Evolutionary conservation across 2,329 filamentous ascomycete species (phyloP).

Genomic region (Ceratocystis variospora): DNA sequence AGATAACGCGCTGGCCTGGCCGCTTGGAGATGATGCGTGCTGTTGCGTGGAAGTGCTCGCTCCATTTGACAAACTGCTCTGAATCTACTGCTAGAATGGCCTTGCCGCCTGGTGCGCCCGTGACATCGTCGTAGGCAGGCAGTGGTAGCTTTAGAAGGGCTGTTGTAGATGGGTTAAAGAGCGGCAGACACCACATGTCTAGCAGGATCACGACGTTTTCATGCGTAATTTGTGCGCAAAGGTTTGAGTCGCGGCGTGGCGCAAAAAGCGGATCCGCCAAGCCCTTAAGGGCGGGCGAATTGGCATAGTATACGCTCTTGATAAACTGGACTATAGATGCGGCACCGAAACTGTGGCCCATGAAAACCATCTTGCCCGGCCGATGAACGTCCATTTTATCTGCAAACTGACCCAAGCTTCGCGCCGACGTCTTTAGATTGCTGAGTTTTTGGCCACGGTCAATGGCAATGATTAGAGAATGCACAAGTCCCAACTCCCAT

Average conservation of each 20-base stretch:
- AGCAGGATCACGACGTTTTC: constrained; percentile 53
- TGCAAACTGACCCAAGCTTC: constrained; percentile 44
- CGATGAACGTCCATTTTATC: constrained; percentile 51
- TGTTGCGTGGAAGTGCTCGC: constrained; percentile 54
- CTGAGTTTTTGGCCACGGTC: constrained; percentile 39
- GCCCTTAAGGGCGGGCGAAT: constrained; percentile 31
- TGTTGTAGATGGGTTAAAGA: constrained; percentile 47
- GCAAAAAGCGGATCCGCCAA: constrained; percentile 47
- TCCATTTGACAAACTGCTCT: constrained; percentile 68
- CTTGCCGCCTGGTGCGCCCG: constrained; percentile 39
- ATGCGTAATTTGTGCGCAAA: constrained; percentile 54
- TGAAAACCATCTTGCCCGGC: constrained; percentile 60
- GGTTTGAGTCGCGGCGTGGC: constrained; percentile 39
- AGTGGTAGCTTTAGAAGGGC: constrained; percentile 60
- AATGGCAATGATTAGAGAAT: constrained; percentile 53
- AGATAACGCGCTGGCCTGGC: constrained; percentile 33
- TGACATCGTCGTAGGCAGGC: constrained; percentile 46
- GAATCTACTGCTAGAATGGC: constrained; percentile 59
- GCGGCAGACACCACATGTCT: constrained; percentile 68
- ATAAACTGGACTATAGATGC: constrained; percentile 61
- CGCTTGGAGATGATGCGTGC: constrained; percentile 50
- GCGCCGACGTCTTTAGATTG: constrained; percentile 40
- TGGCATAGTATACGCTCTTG: constrained; percentile 62
- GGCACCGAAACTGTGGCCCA: constrained; percentile 70
- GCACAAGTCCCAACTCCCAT: constrained; percentile 63